Conservation (phyloP, 306 rosid species). For the Lablab purpureus region DNA sequence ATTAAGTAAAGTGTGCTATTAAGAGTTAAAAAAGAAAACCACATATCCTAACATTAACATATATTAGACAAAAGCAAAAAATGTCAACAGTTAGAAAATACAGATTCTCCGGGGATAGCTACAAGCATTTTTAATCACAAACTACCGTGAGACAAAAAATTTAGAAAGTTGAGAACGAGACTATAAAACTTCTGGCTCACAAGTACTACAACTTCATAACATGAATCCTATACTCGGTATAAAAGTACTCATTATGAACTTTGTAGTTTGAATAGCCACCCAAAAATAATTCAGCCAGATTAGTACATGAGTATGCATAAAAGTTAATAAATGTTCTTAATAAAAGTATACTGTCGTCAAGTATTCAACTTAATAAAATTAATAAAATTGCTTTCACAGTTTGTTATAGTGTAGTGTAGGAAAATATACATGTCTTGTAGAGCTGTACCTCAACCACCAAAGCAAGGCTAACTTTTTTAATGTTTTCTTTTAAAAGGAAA, state of each 20-base stretch:
- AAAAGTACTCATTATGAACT: background rate
- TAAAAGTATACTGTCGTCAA: constrained; percentile 10
- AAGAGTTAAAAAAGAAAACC: too few relatives aligned
- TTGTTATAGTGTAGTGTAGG: background rate
- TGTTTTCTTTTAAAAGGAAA: background rate
- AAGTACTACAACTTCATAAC: background rate
- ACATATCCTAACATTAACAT: too few relatives aligned
- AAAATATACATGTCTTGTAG: constrained; percentile 1
- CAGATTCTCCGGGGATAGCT: background rate
- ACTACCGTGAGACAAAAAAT: background rate
- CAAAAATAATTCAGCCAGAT: background rate
- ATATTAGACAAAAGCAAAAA: constrained; percentile 19
- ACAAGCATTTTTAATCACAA: constrained; percentile 10
- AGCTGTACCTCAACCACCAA: constrained; percentile 1
- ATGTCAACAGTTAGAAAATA: background rate
- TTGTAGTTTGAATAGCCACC: constrained; percentile 6
- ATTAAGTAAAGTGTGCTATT: too few relatives aligned
- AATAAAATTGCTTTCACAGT: background rate
- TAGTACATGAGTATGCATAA: background rate
- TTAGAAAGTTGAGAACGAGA: background rate
- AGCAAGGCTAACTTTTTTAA: background rate
- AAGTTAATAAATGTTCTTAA: background rate
- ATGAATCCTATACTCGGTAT: background rate
- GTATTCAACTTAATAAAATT: constrained; percentile 1
- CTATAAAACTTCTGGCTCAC: background rate